Percentiles rank a stretch among this genome's conserved stretches.
Conservation (phyloP, 2,329 filamentous ascomycete species). For the Mycosphaerelloides madeirae region DNA sequence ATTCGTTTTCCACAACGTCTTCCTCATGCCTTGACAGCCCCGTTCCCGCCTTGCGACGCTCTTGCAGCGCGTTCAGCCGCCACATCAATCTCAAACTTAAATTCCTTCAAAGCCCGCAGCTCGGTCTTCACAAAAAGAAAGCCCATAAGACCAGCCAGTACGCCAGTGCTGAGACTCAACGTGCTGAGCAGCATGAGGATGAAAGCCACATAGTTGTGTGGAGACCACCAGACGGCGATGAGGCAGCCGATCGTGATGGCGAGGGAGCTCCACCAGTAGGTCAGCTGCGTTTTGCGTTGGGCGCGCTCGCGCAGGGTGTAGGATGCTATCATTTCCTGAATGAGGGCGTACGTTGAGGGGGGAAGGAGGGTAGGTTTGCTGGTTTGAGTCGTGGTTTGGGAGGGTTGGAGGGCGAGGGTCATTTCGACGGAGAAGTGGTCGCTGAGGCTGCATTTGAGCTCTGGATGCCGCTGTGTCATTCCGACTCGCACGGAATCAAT, state of each 20-base stretch:
- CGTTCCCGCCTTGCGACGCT: too few relatives aligned
- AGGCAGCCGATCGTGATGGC: conserved; percentile 67
- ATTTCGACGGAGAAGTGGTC: conserved; percentile 92
- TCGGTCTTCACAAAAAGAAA: conserved; percentile 83
- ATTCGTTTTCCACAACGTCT: too few relatives aligned
- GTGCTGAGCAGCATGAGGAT: conserved; percentile 74
- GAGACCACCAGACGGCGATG: conserved; percentile 81
- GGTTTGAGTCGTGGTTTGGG: neutral
- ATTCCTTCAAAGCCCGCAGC: conserved; percentile 77
- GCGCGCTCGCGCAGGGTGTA: conserved; percentile 67
- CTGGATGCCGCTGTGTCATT: conserved; percentile 76
- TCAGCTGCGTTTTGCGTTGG: conserved; percentile 66
- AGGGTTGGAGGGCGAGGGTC: conserved; percentile 48
- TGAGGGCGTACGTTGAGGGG: conserved; percentile 56
- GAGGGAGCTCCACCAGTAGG: conserved; percentile 68
- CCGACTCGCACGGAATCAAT: conserved; percentile 68
- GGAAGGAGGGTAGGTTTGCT: conserved; percentile 8
- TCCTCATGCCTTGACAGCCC: too few relatives aligned
- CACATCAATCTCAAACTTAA: conserved; percentile 85
- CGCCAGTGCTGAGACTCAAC: conserved; percentile 69
- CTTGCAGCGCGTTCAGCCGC: conserved; percentile 43
- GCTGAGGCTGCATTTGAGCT: conserved; percentile 77
- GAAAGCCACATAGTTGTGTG: conserved; percentile 71
- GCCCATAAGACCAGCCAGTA: conserved; percentile 79
- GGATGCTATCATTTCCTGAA: conserved; percentile 63